A percentile compares a stretch with the other conserved stretches of the same genome.
phyloP scores from a whole-genome alignment of 768 basidiomycete species.

The Chalciporus piperatus region DNA sequence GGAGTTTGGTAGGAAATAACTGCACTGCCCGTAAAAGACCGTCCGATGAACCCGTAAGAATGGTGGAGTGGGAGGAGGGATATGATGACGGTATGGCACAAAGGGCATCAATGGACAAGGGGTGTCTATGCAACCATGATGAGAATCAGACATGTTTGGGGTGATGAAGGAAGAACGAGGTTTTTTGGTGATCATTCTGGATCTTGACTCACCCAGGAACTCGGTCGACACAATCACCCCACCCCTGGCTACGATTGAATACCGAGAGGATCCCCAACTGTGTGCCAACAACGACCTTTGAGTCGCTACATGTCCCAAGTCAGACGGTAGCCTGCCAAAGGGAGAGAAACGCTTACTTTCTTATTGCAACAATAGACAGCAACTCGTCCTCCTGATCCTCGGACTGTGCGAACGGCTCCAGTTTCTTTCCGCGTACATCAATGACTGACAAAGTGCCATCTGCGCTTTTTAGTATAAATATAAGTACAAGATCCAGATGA shows the following conservation, averaged over 20 bases:
- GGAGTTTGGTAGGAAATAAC: constrained; percentile 82
- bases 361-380: constrained; percentile 81
- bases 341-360: constrained; percentile 50
- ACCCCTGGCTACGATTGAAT: constrained; percentile 84
- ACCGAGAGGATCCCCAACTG: constrained; percentile 87
- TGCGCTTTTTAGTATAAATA: constrained; percentile 51
- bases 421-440: constrained; percentile 81
- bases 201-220: constrained; percentile 65
- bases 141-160: constrained; percentile 3
- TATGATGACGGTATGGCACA: constrained; percentile 66
- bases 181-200: not conserved
- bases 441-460: constrained; percentile 93
- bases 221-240: constrained; percentile 90
- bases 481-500: not conserved
- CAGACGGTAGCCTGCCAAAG: not conserved
- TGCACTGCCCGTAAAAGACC: constrained; percentile 86
- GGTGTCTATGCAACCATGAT: constrained; percentile 58
- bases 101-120: constrained; percentile 85
- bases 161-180: not conserved
- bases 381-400: constrained; percentile 97
- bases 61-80: constrained; percentile 60
- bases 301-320: constrained; percentile 41
- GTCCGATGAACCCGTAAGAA: constrained; percentile 91
- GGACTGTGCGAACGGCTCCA: constrained; percentile 76
- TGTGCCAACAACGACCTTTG: constrained; percentile 85